phyloP scores from a whole-genome alignment of 2,329 filamentous ascomycete genomes.

The Fusarium torulosum region DNA sequence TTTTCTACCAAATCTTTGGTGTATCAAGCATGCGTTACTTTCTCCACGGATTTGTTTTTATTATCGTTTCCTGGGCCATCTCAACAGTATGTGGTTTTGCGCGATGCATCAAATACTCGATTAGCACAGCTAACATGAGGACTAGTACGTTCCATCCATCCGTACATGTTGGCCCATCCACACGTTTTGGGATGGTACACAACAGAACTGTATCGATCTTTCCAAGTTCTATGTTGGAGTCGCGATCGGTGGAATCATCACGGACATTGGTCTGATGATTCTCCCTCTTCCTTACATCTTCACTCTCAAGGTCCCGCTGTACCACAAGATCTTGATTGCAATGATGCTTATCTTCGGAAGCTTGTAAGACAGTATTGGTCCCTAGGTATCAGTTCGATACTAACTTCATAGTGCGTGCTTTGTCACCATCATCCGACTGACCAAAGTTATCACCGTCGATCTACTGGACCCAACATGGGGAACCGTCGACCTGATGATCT shows the following conservation, averaged over 20 bases:
- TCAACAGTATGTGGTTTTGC: background rate
- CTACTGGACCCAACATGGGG: slow-evolving; percentile 10
- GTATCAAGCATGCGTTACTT: slow-evolving; percentile 15
- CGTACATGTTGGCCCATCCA: slow-evolving; percentile 15
- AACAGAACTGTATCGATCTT: slow-evolving; percentile 16
- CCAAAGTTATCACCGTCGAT: slow-evolving; percentile 6
- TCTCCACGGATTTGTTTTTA: background rate
- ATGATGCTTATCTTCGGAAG: slow-evolving; percentile 12
- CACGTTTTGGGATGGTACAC: slow-evolving; percentile 13
- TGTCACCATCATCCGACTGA: slow-evolving; percentile 11
- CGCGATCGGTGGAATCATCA: slow-evolving; percentile 13
- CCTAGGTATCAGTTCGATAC: no score
- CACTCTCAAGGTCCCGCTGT: background rate
- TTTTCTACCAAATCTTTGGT: slow-evolving; percentile 1
- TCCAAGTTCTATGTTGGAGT: slow-evolving; percentile 22
- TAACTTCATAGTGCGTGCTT: background rate
- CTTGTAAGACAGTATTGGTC: background rate
- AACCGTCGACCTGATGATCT: slow-evolving; percentile 10
- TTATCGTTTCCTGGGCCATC: slow-evolving; percentile 14
- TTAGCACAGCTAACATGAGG: no score
- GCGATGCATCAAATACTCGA: no score
- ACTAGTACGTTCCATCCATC: slow-evolving; percentile 15
- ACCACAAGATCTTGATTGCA: slow-evolving; percentile 16
- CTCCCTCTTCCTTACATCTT: slow-evolving; percentile 11
- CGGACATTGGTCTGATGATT: slow-evolving; percentile 8